These are phyloP conservation scores for Suillus lakei DNA, from an alignment of 768 basidiomycete genomes.

Conservation along the genomic window DNA sequence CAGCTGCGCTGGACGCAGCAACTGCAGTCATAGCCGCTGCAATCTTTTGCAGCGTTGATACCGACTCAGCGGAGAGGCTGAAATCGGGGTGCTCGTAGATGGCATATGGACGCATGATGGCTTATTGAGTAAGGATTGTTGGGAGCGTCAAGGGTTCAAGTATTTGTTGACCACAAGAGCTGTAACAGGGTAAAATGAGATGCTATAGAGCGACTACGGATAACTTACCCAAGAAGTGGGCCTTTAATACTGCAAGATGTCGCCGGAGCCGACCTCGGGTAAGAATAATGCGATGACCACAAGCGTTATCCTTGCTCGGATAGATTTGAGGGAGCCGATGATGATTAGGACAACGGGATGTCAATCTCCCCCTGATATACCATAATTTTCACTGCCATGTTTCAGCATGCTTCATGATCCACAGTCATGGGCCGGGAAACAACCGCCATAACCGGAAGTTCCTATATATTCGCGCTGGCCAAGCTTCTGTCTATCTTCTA, in stretches of 20 bases:
- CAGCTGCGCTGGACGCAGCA: slow-evolving; percentile 37
- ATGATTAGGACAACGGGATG: background rate
- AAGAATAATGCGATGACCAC: background rate
- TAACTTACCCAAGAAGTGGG: too few relatives aligned
- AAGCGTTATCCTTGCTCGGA: slow-evolving; percentile 6
- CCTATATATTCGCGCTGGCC: background rate
- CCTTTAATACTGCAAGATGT: background rate
- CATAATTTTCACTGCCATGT: slow-evolving; percentile 1
- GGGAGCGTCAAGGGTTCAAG: background rate
- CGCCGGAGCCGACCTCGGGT: slow-evolving; percentile 2
- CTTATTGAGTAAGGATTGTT: background rate
- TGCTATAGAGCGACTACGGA: background rate
- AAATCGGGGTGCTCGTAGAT: slow-evolving; percentile 39
- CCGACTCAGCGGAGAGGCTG: slow-evolving; percentile 25
- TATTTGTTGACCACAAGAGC: background rate
- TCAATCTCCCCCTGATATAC: background rate
- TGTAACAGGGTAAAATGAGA: slow-evolving; percentile 2
- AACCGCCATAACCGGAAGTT: slow-evolving; percentile 4
- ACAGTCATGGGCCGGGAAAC: background rate
- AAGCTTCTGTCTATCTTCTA: background rate
- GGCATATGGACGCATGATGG: slow-evolving; percentile 36
- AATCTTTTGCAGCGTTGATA: slow-evolving; percentile 28
- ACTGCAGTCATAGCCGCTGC: slow-evolving; percentile 33
- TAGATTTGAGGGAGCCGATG: background rate
- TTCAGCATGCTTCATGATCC: background rate